Evolutionary conservation across 108 stramenopile species (phyloP).

Genomic region (Cyclotella baltica): DNA sequence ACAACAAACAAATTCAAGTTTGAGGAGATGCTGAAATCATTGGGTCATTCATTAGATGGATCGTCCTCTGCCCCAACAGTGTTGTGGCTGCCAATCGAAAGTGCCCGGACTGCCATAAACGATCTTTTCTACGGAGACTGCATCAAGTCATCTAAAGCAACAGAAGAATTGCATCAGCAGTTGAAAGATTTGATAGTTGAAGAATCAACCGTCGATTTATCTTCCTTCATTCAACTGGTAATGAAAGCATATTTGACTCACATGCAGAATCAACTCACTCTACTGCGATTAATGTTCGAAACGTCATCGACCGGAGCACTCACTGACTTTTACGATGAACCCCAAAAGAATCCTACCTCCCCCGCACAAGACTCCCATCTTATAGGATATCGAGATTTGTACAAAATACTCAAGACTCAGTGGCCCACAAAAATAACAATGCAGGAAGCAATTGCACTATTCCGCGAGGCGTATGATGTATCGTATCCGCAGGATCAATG

Average conservation of each 20-base stretch:
- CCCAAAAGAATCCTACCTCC: conserved; percentile 1
- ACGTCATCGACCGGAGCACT: conserved; percentile 32
- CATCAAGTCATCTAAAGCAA: conserved; percentile 15
- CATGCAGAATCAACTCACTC: conserved; percentile 31
- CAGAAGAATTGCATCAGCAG: conserved; percentile 10
- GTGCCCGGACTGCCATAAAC: conserved; percentile 2
- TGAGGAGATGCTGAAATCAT: not conserved
- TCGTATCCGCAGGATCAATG: conserved; percentile 32
- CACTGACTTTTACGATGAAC: conserved; percentile 33
- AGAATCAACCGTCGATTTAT: conserved; percentile 14
- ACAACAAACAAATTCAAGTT: conserved; percentile 12
- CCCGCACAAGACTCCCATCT: not conserved
- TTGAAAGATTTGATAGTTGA: not conserved
- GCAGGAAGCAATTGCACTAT: conserved; percentile 22
- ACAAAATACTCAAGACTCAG: conserved; percentile 36
- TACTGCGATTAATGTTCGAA: conserved; percentile 64
- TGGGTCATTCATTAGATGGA: conserved; percentile 6
- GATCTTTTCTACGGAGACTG: conserved; percentile 25
- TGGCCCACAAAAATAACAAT: conserved; percentile 26
- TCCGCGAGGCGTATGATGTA: conserved; percentile 35
- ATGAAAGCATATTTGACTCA: conserved; percentile 28
- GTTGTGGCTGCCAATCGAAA: conserved; percentile 5
- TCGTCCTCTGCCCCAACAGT: not conserved
- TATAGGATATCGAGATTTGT: conserved; percentile 21
- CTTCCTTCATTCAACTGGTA: conserved; percentile 23